Evolutionary conservation across 805 yeast genomes (phyloP), one percentile per base, ranked within the genome.

Genomic region (Candida tammaniensis): DNA sequence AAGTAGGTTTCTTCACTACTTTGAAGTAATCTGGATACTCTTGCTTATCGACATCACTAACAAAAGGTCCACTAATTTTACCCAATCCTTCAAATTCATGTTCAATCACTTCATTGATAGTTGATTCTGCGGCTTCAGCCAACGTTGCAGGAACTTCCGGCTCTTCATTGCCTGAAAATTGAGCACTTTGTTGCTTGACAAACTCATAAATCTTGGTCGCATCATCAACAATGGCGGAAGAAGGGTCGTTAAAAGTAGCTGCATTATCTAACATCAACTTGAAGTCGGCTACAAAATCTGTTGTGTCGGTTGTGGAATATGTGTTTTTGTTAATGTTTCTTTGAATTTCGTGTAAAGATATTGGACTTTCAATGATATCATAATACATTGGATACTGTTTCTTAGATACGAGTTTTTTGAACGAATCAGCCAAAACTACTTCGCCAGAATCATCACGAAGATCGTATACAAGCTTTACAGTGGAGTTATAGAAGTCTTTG

Each of bases 21-120:
- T 76, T 72, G 59, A 81, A 81, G 61, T 89, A 89, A 49, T 85
- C 95, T 1, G 96, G 95, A 48, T 83, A 82, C 39, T 74, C 76
- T 10, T 74, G 74, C 20, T 72, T 73, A 49, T 79, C 78, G 2
- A 91, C 93, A 36, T 79, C 81, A 20, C 80, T 84, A 63, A 83
- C 54, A 53, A 88, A 89, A 0, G 94, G 85, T 10, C 74, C 83
- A 40, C 84, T 74, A 25, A 82, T 65, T 30, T 63, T 56, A 9
- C 77, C 76, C 19, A 74, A 62, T 14, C 71, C 76, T 5, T 73
- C 65, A 30, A 67, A 68, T 35, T 71, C 72, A 44, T 66, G 64
- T 33, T 59, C 54, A 5, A 70, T 63, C 21, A 74, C 59, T 14
- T 64, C 67, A 27, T 68, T 59, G 29, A 75, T 30, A 0, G 71